Conservation (phyloP, 1,284 basidiomycete species). For the Microstroma glucosiphilum region DNA sequence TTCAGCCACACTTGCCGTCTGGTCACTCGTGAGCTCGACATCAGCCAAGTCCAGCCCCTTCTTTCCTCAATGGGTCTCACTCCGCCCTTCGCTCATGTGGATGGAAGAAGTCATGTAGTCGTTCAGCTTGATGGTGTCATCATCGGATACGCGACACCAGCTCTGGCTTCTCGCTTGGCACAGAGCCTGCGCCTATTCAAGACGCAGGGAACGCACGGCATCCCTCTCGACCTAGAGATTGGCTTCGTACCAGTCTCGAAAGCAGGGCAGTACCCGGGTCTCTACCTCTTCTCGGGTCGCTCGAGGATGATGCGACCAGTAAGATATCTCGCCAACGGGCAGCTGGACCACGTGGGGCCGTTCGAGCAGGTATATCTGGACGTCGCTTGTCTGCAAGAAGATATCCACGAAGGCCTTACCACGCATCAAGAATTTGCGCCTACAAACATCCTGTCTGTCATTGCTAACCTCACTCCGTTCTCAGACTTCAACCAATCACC, state of each 20-base stretch:
- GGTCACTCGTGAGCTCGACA: slow-evolving; percentile 69
- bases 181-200: slow-evolving; percentile 85
- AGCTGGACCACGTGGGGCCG: slow-evolving; percentile 82
- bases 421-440: slow-evolving; percentile 85
- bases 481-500: slow-evolving; percentile 86
- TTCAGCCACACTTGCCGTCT: slow-evolving; percentile 90
- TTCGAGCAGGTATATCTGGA: slow-evolving; percentile 99
- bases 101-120: slow-evolving; percentile 73
- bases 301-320: slow-evolving; percentile 98
- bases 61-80: slow-evolving; percentile 91
- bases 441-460: slow-evolving; percentile 83
- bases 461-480: slow-evolving; percentile 62
- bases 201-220: slow-evolving; percentile 69
- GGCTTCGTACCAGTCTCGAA: slow-evolving; percentile 82
- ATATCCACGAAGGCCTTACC: slow-evolving; percentile 74
- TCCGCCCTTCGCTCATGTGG: slow-evolving; percentile 69
- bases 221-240: slow-evolving; percentile 92
- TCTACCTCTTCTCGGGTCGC: slow-evolving; percentile 83
- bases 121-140: slow-evolving; percentile 91
- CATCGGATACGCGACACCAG: slow-evolving; percentile 85
- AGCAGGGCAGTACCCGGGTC: slow-evolving; percentile 92
- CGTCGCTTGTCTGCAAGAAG: slow-evolving; percentile 82
- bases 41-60: slow-evolving; percentile 72
- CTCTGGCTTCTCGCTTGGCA: slow-evolving; percentile 72
- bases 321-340: slow-evolving; percentile 77